These are phyloP conservation scores for Metschnikowia kofuensis DNA, from an alignment of 805 yeast species.

Conservation along the genomic window DNA sequence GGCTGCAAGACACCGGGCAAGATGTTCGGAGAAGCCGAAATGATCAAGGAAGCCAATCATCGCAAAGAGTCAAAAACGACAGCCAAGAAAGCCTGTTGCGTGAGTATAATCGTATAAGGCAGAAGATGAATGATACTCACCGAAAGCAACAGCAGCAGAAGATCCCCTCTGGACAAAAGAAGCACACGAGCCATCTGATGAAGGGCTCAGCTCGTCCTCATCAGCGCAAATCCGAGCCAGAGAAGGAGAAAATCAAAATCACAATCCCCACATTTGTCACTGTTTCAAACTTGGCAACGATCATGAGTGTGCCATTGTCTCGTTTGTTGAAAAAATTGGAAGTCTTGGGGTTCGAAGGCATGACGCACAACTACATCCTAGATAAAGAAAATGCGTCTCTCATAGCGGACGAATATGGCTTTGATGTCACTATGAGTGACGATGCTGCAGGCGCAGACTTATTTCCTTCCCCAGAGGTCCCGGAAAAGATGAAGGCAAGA, in stretches of 20 bases:
- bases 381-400: constrained; percentile 84
- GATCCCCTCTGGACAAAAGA: background rate
- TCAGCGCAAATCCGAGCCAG: constrained; percentile 2
- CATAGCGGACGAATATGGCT: constrained; percentile 87
- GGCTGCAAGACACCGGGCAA: background rate
- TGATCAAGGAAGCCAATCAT: background rate
- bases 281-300: constrained; percentile 72
- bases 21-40: background rate
- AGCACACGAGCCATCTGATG: background rate
- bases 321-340: constrained; percentile 56
- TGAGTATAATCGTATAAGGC: constrained; percentile 18
- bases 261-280: constrained; percentile 76
- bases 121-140: constrained; percentile 18
- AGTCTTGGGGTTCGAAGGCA: constrained; percentile 68
- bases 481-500: constrained; percentile 53
- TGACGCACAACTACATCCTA: constrained; percentile 72
- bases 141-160: constrained; percentile 12
- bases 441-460: constrained; percentile 56
- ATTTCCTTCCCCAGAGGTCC: constrained; percentile 48
- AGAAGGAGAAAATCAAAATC: constrained; percentile 25
- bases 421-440: constrained; percentile 55
- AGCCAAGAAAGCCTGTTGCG: constrained; percentile 11
- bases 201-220: background rate
- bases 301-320: constrained; percentile 63
- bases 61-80: background rate